Base-by-base conservation (phyloP, 192 early-diverging fungal genomes). In the Coemansia sp. region DNA sequence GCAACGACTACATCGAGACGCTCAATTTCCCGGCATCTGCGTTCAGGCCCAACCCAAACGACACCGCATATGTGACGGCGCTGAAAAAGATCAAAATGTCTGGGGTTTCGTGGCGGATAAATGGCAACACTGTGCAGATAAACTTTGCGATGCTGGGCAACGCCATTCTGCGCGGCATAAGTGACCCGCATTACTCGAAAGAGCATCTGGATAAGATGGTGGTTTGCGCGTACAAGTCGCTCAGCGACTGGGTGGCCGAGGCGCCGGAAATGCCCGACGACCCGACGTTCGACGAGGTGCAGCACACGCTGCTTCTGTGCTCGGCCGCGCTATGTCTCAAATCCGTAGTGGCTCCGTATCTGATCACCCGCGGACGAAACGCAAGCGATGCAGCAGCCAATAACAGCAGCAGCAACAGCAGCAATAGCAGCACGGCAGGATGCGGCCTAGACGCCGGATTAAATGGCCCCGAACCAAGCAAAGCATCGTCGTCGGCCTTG, bases 81-180 rank as follows among this genome's bases (percentile, higher is more conserved):
- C 33, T 79, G 6, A 74, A 74, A 57, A 51, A 73, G 41, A 51
- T 71, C 22, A 81, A 81, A 67, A 58, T 72, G 22, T 51, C 48
- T 33, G 79, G 79, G 28, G 63, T 81, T 55, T 43, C 66, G 2
- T 81, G 79, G 73, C 63, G 59, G 38, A 57, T 70, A 51, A 81
- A 81, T 60, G 79, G 79, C 28, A 67, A 35, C 48, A 72, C 70
- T 0, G 66, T 81, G 66, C 78, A 81, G 67, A 53, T 81, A 34
- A 81, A 81, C 70, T 81, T 81, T 68, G 70, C 73, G 0, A 66
- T 81, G 41, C 69, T 81, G 36, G 78, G 73, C 45, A 81, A 81
- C 54, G 73, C 73, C 8, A 45, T 81, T 6, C 48, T 81, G 67
- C 73, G 73, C 52, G 53, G 64, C 43, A 72, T 81, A 53, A 66